A percentile compares a stretch with the other conserved stretches of the same genome.
phyloP scores from a whole-genome alignment of 768 basidiomycete species.

The Kondoa subrosea region DNA sequence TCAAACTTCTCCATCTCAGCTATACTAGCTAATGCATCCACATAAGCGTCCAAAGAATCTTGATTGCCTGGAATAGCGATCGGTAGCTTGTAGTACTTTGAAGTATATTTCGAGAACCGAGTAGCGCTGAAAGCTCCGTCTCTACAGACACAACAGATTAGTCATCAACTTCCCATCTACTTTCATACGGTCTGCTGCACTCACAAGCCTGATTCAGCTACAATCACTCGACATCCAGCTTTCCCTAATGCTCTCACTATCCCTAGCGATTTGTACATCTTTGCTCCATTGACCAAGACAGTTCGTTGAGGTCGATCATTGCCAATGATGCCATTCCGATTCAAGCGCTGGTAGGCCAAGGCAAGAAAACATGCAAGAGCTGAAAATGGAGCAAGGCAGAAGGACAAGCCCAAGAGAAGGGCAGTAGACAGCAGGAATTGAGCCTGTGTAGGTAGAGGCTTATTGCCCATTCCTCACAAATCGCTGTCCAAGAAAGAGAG shows the following conservation, averaged over 20 bases:
- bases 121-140: slow-evolving; percentile 6
- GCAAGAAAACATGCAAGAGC: not conserved
- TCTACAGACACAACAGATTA: not conserved
- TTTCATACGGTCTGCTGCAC: not conserved
- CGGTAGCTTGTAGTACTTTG: slow-evolving; percentile 13
- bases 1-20: slow-evolving; percentile 26
- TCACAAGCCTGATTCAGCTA: slow-evolving; percentile 11
- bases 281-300: slow-evolving; percentile 15
- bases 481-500: too few species aligned
- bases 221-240: slow-evolving; percentile 15
- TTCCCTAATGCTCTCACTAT: slow-evolving; percentile 15
- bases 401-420: not conserved
- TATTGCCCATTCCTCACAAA: not conserved
- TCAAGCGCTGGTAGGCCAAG: not conserved
- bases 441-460: slow-evolving; percentile 3
- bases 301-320: slow-evolving; percentile 2
- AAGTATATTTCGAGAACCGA: slow-evolving; percentile 15
- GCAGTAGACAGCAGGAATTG: not conserved
- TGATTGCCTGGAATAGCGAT: slow-evolving; percentile 2
- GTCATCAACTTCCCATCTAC: not conserved
- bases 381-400: slow-evolving; percentile 2
- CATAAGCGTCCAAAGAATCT: slow-evolving; percentile 19
- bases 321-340: not conserved
- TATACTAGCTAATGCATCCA: slow-evolving; percentile 24
- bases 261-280: slow-evolving; percentile 13